Evolutionary conservation across 164 flowering plant genomes (phyloP).

Genomic region (Malania oleifera): DNA sequence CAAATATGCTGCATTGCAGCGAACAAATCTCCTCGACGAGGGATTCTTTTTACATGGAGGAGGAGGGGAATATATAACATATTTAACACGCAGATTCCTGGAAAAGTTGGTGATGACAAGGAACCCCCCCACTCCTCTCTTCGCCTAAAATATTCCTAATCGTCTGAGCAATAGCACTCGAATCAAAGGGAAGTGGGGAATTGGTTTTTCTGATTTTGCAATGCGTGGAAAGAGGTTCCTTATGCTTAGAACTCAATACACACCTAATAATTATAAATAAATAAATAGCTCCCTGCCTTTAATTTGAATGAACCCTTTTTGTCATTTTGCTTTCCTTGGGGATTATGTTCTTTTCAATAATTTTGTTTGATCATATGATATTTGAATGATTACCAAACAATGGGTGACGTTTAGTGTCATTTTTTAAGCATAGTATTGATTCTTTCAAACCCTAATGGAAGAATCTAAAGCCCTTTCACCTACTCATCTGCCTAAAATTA

Average conservation of each 20-base stretch:
- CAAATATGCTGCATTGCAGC: no score
- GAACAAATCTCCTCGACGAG: no score
- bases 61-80: no score
- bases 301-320: slow-evolving; percentile 6
- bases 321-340: slow-evolving; percentile 9
- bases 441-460: slow-evolving; percentile 5
- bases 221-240: slow-evolving; percentile 13
- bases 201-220: slow-evolving; percentile 10
- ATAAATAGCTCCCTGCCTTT: no score
- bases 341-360: no score
- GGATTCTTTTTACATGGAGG: no score
- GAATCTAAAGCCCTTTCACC: slow-evolving; percentile 9
- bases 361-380: no score
- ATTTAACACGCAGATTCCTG: slow-evolving; percentile 7
- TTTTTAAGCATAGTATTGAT: slow-evolving; percentile 3
- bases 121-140: no score
- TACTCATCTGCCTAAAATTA: no score
- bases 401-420: no score
- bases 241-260: not conserved
- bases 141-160: not conserved
- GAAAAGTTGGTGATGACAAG: slow-evolving; percentile 25
- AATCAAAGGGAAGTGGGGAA: not conserved
- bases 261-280: not conserved
- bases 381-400: no score
- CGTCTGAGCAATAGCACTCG: no score